Base-by-base conservation (phyloP, 108 stramenopile species). In the Pseudonitzschia pungens region DNA sequence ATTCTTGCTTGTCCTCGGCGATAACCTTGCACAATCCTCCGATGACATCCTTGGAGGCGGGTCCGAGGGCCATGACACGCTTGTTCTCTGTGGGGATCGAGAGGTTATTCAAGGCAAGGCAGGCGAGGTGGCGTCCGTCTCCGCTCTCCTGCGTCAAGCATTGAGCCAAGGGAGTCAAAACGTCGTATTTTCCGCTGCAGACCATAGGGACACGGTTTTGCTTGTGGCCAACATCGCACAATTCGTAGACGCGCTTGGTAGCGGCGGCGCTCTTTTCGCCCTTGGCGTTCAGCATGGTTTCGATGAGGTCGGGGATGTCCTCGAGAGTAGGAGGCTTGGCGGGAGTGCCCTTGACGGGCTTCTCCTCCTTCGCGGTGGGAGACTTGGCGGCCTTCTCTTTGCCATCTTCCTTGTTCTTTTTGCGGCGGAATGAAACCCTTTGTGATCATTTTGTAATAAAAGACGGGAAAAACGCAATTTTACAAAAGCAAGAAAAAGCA, bases 11-110 rank as follows among this genome's bases (percentile, higher is more conserved):
- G 75, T 96, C 92, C 70, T 92, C 91, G 64, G 90, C 89, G 68
- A 96, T 96, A 33, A 96, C 92, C 73, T 92, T 90, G 87, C 88
- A 90, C 29, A 96, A 86, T 56, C 91, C 95, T 69, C 89, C 92
- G 71, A 96, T 93, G 36, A 96, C 91, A 42, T 82, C 88, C 71
- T 88, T 86, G 36, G 89, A 88, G 12, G 87, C 79, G 45, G 91
- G 91, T 71, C 94, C 94, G 29, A 95, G 83, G 27, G 91, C 92
- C 90, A 95, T 95, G 20, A 92, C 94, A 55, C 91, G 89, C 83
- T 95, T 95, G 87, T 95, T 95, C 70, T 96, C 95, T 14, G 91
- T 91, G 40, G 95, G 95, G 71, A 96, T 93, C 54, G 95, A 96
- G 58, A 96, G 89, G 72, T 96, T 96, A 79, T 96, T 96, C 75